Evolutionary conservation across 108 stramenopile species (phyloP), one percentile per base, ranked within the genome.

Genomic region (Skeletonema menzelii): DNA sequence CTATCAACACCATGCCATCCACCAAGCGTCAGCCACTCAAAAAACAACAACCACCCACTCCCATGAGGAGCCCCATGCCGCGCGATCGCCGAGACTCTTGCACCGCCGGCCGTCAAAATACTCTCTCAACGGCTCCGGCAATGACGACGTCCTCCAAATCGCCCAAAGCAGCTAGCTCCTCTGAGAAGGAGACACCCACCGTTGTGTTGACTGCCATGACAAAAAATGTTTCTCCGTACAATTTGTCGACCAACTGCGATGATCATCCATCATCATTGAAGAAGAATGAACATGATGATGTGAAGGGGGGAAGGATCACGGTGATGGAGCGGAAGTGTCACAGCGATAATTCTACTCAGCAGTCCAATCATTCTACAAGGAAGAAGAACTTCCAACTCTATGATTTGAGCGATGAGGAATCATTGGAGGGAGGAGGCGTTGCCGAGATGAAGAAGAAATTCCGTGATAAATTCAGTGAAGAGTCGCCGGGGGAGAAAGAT

Each of bases 121-220:
- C 49, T 24, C 49, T 22, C 5, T 32, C 31, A 7, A 32, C 31
- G 31, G 49, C 49, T 3, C 3, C 37, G 14, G 35, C 63, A 22
- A 20, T 13, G 31, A 31, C 34, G 24, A 56, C 28, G 22, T 37
- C 63, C 20, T 42, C 70, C 17, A 72, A 47, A 20, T 53, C 70
- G 42, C 34, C 70, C 46, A 60, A 27, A 22, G 59, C 14, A 24
- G 47, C 28, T 15, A 77, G 67, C 19, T 63, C 73, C 44, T 34
- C 64, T 34, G 73, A 59, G 53, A 74, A 78, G 62, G 75, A 63
- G 20, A 73, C 74, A 13, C 68, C 82, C 30, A 78, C 56, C 11
- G 73, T 65, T 24, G 67, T 63, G 3, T 59, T 71, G 27, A 44
- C 82, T 0, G 24, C 56, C 38, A 47, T 30, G 40, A 38, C 69